Percentiles rank a stretch among this genome's conserved stretches.
Conservation (phyloP, 805 yeast genomes). For the Saccharomyces kudriavzevii region DNA sequence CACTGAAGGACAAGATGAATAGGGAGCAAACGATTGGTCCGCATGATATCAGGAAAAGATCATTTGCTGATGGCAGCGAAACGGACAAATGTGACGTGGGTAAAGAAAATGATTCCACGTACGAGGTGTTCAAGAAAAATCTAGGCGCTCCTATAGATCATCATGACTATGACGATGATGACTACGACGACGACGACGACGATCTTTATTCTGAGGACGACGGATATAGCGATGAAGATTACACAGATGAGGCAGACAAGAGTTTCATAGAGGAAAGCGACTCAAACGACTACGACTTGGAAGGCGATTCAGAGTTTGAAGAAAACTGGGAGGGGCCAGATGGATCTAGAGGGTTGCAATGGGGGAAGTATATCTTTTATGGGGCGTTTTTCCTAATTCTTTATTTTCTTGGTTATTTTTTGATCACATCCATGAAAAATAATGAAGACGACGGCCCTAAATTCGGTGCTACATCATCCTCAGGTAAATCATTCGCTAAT, state of each 20-base stretch:
- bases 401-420: neutral
- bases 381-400: neutral
- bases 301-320: constrained; percentile 1
- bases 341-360: neutral
- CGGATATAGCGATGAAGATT: constrained; percentile 12
- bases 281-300: constrained; percentile 4
- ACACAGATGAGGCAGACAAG: constrained; percentile 19
- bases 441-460: neutral
- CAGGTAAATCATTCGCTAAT: neutral
- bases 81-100: constrained; percentile 8
- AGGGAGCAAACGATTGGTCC: constrained; percentile 2
- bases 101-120: constrained; percentile 7
- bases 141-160: constrained; percentile 8
- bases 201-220: constrained; percentile 6
- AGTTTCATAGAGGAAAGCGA: constrained; percentile 14
- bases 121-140: constrained; percentile 7
- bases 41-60: neutral
- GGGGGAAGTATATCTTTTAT: neutral
- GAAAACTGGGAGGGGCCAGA: neutral
- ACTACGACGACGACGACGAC: constrained; percentile 9
- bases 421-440: constrained; percentile 1
- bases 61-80: constrained; percentile 5
- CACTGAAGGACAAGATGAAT: constrained; percentile 10
- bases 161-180: constrained; percentile 8
- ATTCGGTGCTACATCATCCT: neutral